A percentile compares a stretch with the other conserved stretches of the same genome.
Conservation (phyloP, 2,329 filamentous ascomycete species). For the Camillea tinctor region DNA sequence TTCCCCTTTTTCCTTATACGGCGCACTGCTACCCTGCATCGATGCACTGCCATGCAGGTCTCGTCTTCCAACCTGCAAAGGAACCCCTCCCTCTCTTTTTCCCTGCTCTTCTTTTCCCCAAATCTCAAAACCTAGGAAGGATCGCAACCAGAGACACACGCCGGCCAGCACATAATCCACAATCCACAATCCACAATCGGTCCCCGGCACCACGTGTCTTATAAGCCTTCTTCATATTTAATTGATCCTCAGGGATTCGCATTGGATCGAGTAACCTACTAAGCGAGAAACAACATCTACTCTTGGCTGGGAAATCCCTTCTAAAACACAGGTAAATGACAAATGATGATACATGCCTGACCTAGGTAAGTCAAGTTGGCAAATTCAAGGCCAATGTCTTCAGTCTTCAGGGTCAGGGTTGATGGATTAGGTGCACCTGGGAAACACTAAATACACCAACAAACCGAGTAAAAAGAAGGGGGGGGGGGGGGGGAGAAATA, state of each 20-base stretch:
- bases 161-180: neutral
- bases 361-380: too few species aligned
- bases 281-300: too few species aligned
- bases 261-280: neutral
- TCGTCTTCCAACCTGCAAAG: neutral
- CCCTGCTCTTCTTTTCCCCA: neutral
- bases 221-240: neutral
- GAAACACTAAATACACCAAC: too few species aligned
- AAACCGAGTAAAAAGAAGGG: too few species aligned
- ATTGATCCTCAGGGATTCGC: neutral
- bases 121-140: neutral
- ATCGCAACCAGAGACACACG: neutral
- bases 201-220: neutral
- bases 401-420: too few species aligned
- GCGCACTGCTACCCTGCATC: neutral
- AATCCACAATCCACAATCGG: neutral
- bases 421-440: too few species aligned
- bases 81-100: too few species aligned
- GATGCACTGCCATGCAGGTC: neutral
- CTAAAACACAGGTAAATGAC: too few species aligned
- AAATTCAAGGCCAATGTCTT: too few species aligned
- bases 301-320: too few species aligned
- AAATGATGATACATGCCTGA: too few species aligned
- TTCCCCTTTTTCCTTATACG: neutral
- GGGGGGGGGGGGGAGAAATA: too few species aligned